A percentile compares a stretch with the other conserved stretches of the same genome.
phyloP scores from a whole-genome alignment of 2,329 filamentous ascomycete species.

The Aspergillus niger region DNA sequence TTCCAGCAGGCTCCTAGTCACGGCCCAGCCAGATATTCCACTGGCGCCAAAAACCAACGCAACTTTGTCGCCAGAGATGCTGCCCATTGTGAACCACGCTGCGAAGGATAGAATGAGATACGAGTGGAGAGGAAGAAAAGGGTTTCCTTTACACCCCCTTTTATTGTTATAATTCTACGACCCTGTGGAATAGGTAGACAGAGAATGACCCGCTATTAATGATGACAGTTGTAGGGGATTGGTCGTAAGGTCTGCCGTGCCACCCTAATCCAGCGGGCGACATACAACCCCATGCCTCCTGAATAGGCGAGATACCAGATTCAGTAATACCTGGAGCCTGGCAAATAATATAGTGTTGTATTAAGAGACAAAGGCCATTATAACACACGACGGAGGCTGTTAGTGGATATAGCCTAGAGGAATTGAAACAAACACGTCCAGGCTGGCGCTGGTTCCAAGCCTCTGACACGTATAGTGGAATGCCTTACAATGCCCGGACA shows the following conservation, averaged over 20 bases:
- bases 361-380: too few relatives aligned
- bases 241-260: too few relatives aligned
- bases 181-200: too few relatives aligned
- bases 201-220: too few relatives aligned
- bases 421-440: not conserved
- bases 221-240: too few relatives aligned
- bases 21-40: constrained; percentile 37
- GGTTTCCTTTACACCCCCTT: too few relatives aligned
- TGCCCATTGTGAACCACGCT: not conserved
- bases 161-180: too few relatives aligned
- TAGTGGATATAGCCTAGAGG: not conserved
- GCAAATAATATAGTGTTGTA: too few relatives aligned
- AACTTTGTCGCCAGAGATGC: constrained; percentile 18
- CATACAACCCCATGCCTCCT: too few relatives aligned
- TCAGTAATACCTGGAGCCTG: too few relatives aligned
- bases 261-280: too few relatives aligned
- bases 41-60: constrained; percentile 34
- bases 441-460: not conserved
- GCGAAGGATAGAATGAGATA: not conserved
- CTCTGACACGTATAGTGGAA: not conserved
- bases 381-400: not conserved
- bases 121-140: not conserved
- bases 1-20: constrained; percentile 25
- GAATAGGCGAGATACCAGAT: too few relatives aligned
- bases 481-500: not conserved